Percentiles rank a stretch among this genome's conserved stretches.
These are phyloP conservation scores for Aphanomyces euteiches DNA, from an alignment of 352 stramenopile species.

Conservation along the genomic window DNA sequence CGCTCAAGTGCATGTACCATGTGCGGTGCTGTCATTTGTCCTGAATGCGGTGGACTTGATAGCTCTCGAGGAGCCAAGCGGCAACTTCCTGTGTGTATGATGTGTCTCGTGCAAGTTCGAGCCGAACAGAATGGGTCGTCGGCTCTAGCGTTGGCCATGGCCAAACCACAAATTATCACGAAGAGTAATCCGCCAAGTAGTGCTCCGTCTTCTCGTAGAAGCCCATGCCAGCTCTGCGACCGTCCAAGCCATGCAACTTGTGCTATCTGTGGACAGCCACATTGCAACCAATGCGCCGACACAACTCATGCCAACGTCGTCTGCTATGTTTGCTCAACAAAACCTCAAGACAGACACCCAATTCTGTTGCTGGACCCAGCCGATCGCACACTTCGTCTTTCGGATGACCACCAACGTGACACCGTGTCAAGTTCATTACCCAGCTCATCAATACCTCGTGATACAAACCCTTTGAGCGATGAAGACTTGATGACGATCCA, in stretches of 20 bases:
- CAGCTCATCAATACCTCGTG: neutral
- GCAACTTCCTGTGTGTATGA: slow-evolving; percentile 19
- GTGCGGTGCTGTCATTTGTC: slow-evolving; percentile 8
- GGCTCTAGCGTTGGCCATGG: neutral
- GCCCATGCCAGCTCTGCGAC: slow-evolving; percentile 4
- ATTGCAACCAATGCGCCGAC: slow-evolving; percentile 11
- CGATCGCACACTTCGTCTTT: neutral
- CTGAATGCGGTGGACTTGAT: slow-evolving; percentile 16
- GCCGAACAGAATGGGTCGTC: neutral
- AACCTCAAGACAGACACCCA: neutral
- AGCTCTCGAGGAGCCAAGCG: slow-evolving; percentile 11
- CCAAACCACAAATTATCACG: neutral
- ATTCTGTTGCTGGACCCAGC: neutral
- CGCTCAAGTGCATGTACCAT: slow-evolving; percentile 11
- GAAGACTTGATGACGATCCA: slow-evolving; percentile 10
- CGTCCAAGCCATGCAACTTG: neutral
- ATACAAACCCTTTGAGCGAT: neutral
- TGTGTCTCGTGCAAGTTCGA: slow-evolving; percentile 17
- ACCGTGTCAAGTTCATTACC: too few species aligned
- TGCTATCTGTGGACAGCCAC: slow-evolving; percentile 12
- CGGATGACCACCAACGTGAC: neutral
- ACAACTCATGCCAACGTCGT: slow-evolving; percentile 7
- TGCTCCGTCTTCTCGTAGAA: neutral
- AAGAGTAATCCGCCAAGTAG: neutral
- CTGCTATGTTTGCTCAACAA: neutral